phyloP scores from a whole-genome alignment of 768 basidiomycete genomes.

The Trametes cinnabarina region DNA sequence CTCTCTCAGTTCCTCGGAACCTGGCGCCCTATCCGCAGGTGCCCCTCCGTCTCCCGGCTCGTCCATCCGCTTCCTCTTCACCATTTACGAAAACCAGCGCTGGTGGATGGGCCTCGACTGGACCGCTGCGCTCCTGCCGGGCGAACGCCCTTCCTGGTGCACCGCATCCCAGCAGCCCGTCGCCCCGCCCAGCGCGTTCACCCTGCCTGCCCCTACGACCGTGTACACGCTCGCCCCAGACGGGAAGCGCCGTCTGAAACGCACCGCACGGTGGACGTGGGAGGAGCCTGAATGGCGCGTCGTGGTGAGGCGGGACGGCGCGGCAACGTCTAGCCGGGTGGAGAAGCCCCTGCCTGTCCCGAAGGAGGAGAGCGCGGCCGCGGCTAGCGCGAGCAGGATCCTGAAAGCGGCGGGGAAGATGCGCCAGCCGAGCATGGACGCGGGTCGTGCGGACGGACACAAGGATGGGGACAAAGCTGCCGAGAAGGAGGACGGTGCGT shows the following conservation, averaged over 20 bases:
- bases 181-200: constrained; percentile 67
- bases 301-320: constrained; percentile 55
- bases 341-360: constrained; percentile 57
- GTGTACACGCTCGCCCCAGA: constrained; percentile 46
- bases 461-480: constrained; percentile 4
- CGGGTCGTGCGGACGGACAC: not conserved
- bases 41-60: not conserved
- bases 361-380: constrained; percentile 43
- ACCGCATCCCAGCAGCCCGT: constrained; percentile 54
- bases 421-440: constrained; percentile 39
- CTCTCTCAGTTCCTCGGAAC: constrained; percentile 15
- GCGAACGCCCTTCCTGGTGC: constrained; percentile 90
- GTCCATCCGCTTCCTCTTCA: constrained; percentile 76
- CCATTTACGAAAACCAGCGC: constrained; percentile 90
- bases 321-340: constrained; percentile 46
- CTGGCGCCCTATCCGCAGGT: not conserved
- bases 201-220: constrained; percentile 61
- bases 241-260: constrained; percentile 47
- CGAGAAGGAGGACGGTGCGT: constrained; percentile 20
- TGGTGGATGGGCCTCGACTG: constrained; percentile 99
- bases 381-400: constrained; percentile 31
- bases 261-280: constrained; percentile 85
- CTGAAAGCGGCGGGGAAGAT: constrained; percentile 52
- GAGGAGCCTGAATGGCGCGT: constrained; percentile 90
- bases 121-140: constrained; percentile 88